Evolutionary conservation across 129 eudicot species (phyloP).

Genomic region (Arctium minus): DNA sequence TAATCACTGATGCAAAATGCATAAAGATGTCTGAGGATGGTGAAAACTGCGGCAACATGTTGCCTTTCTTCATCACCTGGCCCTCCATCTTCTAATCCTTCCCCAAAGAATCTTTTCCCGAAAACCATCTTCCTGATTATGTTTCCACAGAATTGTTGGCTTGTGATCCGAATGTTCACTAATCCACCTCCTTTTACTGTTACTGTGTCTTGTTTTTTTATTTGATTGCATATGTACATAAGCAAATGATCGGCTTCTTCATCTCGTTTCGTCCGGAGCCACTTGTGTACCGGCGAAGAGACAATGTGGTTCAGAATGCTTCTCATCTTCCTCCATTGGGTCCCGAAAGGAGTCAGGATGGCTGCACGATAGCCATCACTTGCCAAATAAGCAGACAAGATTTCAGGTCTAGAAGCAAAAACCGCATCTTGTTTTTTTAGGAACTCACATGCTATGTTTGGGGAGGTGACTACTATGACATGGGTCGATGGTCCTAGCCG

Average conservation of each 20-base stretch:
- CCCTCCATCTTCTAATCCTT: constrained; percentile 34
- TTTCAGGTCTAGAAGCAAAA: constrained; percentile 36
- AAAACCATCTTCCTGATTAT: constrained; percentile 26
- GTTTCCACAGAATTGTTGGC: constrained; percentile 36
- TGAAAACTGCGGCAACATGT: constrained; percentile 33
- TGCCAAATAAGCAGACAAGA: constrained; percentile 15
- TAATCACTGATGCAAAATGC: constrained; percentile 36
- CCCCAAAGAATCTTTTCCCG: constrained; percentile 25
- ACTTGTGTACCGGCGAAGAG: constrained; percentile 5
- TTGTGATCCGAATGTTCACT: constrained; percentile 3
- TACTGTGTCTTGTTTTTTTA: not conserved
- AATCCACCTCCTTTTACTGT: not conserved
- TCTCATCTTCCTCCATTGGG: constrained; percentile 47
- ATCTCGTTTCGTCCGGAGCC: constrained; percentile 25
- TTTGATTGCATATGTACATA: constrained; percentile 12
- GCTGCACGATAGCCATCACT: constrained; percentile 25
- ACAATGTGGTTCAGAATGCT: constrained; percentile 9
- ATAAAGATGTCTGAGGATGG: constrained; percentile 2
- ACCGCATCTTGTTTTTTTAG: constrained; percentile 34
- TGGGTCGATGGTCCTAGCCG: constrained; percentile 25
- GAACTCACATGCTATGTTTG: constrained; percentile 33
- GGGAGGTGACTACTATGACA: constrained; percentile 32
- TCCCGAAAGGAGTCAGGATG: constrained; percentile 15
- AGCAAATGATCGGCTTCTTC: constrained; percentile 32
- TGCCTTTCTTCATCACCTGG: constrained; percentile 40